Evolutionary conservation across 1,284 basidiomycete genomes (phyloP).

Genomic region (Golubevia sp.): DNA sequence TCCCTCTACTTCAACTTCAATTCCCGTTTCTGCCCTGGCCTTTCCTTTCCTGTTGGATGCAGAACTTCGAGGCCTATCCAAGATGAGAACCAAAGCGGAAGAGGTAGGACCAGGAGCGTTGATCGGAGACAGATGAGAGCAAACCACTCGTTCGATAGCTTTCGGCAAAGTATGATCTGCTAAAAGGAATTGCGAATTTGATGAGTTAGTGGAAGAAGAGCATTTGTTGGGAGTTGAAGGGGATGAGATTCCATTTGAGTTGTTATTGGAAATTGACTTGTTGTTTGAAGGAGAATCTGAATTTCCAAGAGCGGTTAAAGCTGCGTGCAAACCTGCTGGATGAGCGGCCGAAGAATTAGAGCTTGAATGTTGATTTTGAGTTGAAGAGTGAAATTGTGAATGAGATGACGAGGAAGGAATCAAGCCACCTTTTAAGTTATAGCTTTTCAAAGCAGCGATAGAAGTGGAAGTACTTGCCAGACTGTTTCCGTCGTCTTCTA

Average conservation of each 20-base stretch:
- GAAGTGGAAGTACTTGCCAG: too few species aligned
- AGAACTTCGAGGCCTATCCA: not conserved
- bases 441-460: not conserved
- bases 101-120: constrained; percentile 8
- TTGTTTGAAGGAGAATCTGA: not conserved
- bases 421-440: not conserved
- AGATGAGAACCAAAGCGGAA: constrained; percentile 10
- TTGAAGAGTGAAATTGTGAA: too few species aligned
- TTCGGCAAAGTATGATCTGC: constrained; percentile 13
- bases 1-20: not conserved
- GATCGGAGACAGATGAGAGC: constrained; percentile 8
- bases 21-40: not conserved
- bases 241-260: not conserved
- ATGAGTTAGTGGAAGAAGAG: not conserved
- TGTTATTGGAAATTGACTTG: not conserved
- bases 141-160: constrained; percentile 5
- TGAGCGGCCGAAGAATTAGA: not conserved
- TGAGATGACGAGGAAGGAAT: too few species aligned
- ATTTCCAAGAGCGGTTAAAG: not conserved
- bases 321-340: not conserved
- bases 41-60: not conserved
- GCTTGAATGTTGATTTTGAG: not conserved
- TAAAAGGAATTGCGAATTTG: constrained; percentile 1
- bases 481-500: not conserved
- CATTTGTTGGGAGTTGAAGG: not conserved